phyloP scores from a whole-genome alignment of 2,329 filamentous ascomycete species.

The Aspergillus brunneoviolaceus region DNA sequence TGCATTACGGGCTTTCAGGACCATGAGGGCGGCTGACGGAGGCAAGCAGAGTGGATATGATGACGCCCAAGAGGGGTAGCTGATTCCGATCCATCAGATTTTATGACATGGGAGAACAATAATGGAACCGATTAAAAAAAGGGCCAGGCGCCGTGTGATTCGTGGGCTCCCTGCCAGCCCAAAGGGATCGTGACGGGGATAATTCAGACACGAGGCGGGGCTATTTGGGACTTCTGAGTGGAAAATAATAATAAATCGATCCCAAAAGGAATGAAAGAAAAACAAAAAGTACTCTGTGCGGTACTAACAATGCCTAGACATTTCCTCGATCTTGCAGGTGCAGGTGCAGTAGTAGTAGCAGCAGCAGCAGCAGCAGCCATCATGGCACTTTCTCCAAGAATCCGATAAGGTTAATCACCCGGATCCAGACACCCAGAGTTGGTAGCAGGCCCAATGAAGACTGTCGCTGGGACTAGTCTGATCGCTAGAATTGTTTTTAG shows the following conservation, averaged over 20 bases:
- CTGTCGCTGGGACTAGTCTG: background rate
- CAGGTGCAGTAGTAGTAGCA: background rate
- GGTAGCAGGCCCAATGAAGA: background rate
- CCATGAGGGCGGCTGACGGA: background rate
- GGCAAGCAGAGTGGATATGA: background rate
- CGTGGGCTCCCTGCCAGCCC: background rate
- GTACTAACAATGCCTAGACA: background rate
- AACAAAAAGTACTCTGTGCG: background rate
- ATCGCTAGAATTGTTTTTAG: background rate
- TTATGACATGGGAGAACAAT: slow-evolving; percentile 11
- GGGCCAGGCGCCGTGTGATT: background rate
- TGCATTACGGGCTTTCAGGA: background rate
- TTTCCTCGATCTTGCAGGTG: background rate
- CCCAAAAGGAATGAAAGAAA: background rate
- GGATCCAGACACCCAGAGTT: background rate
- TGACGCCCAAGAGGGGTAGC: background rate
- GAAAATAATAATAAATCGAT: background rate
- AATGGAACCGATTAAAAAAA: slow-evolving; percentile 9
- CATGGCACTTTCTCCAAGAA: background rate
- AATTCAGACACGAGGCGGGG: slow-evolving; percentile 8
- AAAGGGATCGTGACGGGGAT: slow-evolving; percentile 3
- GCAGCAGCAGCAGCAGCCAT: background rate
- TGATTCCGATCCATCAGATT: slow-evolving; percentile 5
- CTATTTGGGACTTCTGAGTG: slow-evolving; percentile 4
- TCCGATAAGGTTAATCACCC: slow-evolving; percentile 3